Conservation (phyloP, 2,329 filamentous ascomycete species). For the Botryosphaeria dothidea region DNA sequence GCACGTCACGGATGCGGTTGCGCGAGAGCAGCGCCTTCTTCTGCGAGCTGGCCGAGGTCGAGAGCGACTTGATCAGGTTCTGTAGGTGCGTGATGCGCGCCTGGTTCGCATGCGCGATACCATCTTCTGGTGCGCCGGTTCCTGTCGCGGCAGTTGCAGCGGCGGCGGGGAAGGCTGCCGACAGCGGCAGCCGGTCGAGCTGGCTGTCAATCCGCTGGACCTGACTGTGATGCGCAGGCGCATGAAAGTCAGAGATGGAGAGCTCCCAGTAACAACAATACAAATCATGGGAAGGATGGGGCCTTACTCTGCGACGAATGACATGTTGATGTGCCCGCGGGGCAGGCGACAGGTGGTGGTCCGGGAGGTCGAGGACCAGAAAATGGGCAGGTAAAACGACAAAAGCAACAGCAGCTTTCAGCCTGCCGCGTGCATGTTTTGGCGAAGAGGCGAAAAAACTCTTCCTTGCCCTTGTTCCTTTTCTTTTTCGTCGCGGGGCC, state of each 20-base stretch:
- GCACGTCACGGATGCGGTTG: conserved; percentile 59
- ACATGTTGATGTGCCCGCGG: conserved; percentile 30
- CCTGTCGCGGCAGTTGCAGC: conserved; percentile 23
- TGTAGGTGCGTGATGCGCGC: conserved; percentile 62
- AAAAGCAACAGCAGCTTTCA: background rate
- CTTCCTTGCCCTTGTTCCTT: background rate
- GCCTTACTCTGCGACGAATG: conserved; percentile 44
- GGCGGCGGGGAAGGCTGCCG: conserved; percentile 25
- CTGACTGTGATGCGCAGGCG: conserved; percentile 43
- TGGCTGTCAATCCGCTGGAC: conserved; percentile 59
- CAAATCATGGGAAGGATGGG: background rate
- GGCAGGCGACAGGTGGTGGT: background rate
- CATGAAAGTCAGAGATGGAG: conserved; percentile 4
- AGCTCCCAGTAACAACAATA: background rate
- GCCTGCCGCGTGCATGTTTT: conserved; percentile 3
- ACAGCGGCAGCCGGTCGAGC: conserved; percentile 59
- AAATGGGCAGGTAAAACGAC: background rate
- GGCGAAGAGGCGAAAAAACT: background rate
- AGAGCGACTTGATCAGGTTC: conserved; percentile 68
- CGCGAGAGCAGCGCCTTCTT: conserved; percentile 61
- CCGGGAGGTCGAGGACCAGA: background rate
- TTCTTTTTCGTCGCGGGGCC: background rate
- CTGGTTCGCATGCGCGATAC: conserved; percentile 29
- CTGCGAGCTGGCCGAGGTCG: conserved; percentile 60
- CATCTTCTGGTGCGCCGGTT: background rate